Conservation (phyloP, 805 yeast genomes). For the Hanseniaspora hatyaiensis region DNA sequence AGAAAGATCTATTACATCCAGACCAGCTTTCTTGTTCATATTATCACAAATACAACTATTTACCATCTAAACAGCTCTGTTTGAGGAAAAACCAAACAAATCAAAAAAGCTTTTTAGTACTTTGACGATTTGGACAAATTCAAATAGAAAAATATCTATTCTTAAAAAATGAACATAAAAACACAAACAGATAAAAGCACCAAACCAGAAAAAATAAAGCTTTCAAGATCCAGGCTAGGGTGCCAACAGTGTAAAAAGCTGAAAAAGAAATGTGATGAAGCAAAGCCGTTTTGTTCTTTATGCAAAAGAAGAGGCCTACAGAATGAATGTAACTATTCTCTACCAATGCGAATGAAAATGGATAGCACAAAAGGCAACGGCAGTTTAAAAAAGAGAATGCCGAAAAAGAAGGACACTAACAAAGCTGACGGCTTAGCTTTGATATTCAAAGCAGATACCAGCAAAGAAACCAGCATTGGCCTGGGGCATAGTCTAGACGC, state of each 20-base stretch:
- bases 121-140: too few relatives aligned
- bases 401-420: neutral
- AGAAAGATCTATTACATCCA: too few relatives aligned
- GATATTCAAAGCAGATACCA: too few relatives aligned
- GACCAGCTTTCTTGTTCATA: too few relatives aligned
- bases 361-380: neutral
- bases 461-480: too few relatives aligned
- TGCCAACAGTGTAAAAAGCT: conserved; percentile 6
- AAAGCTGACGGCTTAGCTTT: too few relatives aligned
- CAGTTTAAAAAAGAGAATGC: neutral
- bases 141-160: too few relatives aligned
- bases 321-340: neutral
- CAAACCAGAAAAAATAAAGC: neutral
- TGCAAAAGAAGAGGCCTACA: conserved; percentile 1
- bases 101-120: too few relatives aligned
- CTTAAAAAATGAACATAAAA: neutral
- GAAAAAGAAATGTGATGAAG: conserved; percentile 10
- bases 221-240: conserved; percentile 3
- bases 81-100: too few relatives aligned
- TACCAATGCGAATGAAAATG: neutral
- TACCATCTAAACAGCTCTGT: too few relatives aligned
- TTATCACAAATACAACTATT: too few relatives aligned
- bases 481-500: too few relatives aligned
- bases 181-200: neutral
- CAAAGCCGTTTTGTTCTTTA: conserved; percentile 1